Base-by-base conservation (phyloP, 2,329 filamentous ascomycete species). In the Fusarium piperis region DNA sequence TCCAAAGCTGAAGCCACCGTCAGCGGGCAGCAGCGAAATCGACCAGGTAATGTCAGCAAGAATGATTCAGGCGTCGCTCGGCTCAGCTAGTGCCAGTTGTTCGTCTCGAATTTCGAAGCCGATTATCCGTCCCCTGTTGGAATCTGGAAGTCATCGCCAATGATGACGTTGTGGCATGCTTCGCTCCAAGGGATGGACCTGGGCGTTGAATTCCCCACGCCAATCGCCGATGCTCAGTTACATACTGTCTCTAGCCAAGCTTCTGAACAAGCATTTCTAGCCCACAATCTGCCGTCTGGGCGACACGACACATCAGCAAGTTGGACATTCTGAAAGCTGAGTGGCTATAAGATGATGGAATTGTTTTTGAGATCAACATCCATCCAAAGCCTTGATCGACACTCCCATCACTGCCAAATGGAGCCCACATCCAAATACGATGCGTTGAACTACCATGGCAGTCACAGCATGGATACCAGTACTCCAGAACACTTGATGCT, bases 191-290 rank as follows among this genome's bases (percentile, higher is more conserved):
- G 39, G 30, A 35, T 36, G 57, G 13, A 13, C 23, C 44, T 48
- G 44, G 44, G 44, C 44, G 23, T 28, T 23, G 28, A 41, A 18
- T 30, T 41, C 32, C 39, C 51, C 30, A 70, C 65, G 41, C 70
- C 70, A 73, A 73, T 73, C 67, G 70, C 38, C 30, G 41, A 73
- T 65, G 20, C 57, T 44, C 53, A 68, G 60, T 62, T 48, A 71
- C 70, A 73, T 72, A 13, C 59, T 48, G 32, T 7, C 46, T 30
- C 28, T 44, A 13, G 63, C 70, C 55, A 73, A 72, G 70, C 70
- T 72, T 73, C 38, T 26, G 12, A 48, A 61, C 36, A 72, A 72
- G 70, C 70, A 72, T 71, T 68, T 61, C n/a, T 35, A 71, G 59
- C 58, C 70, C 70, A 72, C 70, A 72, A 55, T 67, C 39, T 70